Conservation (phyloP, 306 rosid species). For the Acacia melanoxylon region DNA sequence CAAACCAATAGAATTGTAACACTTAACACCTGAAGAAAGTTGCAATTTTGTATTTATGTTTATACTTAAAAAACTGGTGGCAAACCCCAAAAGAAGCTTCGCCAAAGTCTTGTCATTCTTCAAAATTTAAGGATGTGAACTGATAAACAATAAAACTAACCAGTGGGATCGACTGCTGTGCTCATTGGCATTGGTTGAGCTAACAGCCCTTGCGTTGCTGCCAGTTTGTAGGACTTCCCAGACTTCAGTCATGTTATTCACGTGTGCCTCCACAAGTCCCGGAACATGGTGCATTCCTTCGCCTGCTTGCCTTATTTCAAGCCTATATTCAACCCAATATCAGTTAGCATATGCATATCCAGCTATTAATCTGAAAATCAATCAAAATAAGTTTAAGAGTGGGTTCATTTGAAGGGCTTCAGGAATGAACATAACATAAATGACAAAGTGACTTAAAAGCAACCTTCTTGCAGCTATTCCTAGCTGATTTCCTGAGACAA, state of each 20-base stretch:
- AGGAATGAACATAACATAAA: constrained; percentile 24
- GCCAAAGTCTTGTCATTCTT: background rate
- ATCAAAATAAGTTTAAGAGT: background rate
- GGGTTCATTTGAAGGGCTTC: constrained; percentile 8
- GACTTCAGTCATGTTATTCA: constrained; percentile 82
- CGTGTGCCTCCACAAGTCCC: constrained; percentile 88
- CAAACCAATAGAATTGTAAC: background rate
- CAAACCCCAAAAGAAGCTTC: background rate
- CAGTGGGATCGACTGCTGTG: constrained; percentile 98
- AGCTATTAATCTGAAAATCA: constrained; percentile 19
- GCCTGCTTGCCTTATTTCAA: constrained; percentile 81
- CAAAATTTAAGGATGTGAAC: background rate
- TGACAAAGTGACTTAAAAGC: background rate
- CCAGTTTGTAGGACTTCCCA: constrained; percentile 98
- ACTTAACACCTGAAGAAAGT: background rate
- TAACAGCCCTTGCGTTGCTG: constrained; percentile 92
- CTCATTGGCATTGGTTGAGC: constrained; percentile 94
- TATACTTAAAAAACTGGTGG: background rate
- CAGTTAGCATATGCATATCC: constrained; percentile 15
- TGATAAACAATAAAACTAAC: constrained; percentile 39
- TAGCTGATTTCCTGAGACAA: constrained; percentile 70
- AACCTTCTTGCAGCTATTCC: constrained; percentile 76
- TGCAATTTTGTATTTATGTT: background rate
- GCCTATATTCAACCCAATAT: constrained; percentile 50
- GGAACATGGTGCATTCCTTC: constrained; percentile 95